These are phyloP conservation scores for Alliaria petiolata DNA, from an alignment of 345 rosid genomes.

Conservation along the genomic window DNA sequence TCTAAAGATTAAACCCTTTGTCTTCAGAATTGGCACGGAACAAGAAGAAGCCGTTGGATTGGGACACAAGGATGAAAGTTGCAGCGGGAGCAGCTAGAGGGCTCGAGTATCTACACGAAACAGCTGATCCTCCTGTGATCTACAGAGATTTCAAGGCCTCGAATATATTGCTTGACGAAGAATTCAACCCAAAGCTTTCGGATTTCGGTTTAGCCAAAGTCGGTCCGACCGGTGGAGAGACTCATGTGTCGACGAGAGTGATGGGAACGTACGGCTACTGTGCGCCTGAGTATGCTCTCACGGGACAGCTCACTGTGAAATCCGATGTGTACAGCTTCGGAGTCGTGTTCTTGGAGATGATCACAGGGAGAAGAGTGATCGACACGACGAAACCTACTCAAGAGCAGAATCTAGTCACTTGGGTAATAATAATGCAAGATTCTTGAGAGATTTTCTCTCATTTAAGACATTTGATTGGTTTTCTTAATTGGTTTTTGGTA, in stretches of 20 bases:
- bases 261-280: slow-evolving; percentile 91
- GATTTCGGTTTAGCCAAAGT: slow-evolving; percentile 88
- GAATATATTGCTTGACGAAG: slow-evolving; percentile 56
- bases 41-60: slow-evolving; percentile 49
- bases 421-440: slow-evolving; percentile 42
- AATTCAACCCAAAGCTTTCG: slow-evolving; percentile 68
- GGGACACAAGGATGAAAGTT: slow-evolving; percentile 71
- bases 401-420: slow-evolving; percentile 65
- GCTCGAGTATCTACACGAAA: slow-evolving; percentile 75
- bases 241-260: slow-evolving; percentile 78
- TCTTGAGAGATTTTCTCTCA: background rate
- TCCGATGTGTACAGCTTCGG: slow-evolving; percentile 87
- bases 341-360: slow-evolving; percentile 73
- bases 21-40: slow-evolving; percentile 38
- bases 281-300: slow-evolving; percentile 71
- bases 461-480: background rate
- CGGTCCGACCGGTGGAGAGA: slow-evolving; percentile 66
- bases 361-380: slow-evolving; percentile 79
- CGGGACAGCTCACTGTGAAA: slow-evolving; percentile 65
- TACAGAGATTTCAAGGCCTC: slow-evolving; percentile 82
- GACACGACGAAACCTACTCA: slow-evolving; percentile 55
- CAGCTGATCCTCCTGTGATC: slow-evolving; percentile 69
- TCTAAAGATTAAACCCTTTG: background rate
- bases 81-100: slow-evolving; percentile 80
- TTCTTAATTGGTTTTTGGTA: background rate